A percentile compares a stretch with the other conserved stretches of the same genome.
phyloP scores from a whole-genome alignment of 2,329 filamentous ascomycete species.

The Alternaria metachromatica region DNA sequence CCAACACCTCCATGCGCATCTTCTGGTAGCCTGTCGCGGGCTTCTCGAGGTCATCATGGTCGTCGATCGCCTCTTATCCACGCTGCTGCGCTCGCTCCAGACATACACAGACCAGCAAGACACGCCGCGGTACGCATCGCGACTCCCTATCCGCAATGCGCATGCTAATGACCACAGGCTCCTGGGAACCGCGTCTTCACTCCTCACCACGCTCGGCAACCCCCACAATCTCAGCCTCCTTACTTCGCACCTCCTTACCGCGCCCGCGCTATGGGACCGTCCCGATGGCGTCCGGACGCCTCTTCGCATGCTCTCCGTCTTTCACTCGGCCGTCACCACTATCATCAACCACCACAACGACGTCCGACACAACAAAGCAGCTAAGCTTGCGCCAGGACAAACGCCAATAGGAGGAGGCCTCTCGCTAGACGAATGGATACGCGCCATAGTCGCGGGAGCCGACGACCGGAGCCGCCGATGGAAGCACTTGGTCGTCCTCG shows the following conservation, averaged over 20 bases:
- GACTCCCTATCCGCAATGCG: slow-evolving; percentile 16
- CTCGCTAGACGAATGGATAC: slow-evolving; percentile 63
- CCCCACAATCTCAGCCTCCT: slow-evolving; percentile 76
- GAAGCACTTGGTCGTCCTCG: slow-evolving; percentile 83
- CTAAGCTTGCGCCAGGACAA: slow-evolving; percentile 38
- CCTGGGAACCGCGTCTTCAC: slow-evolving; percentile 69
- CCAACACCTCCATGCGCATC: slow-evolving; percentile 3
- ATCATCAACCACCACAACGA: slow-evolving; percentile 58
- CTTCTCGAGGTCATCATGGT: slow-evolving; percentile 59
- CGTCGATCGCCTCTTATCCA: slow-evolving; percentile 70
- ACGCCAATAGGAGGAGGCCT: slow-evolving; percentile 54
- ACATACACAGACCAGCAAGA: slow-evolving; percentile 65
- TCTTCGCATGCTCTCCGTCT: slow-evolving; percentile 72
- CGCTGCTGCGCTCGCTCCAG: slow-evolving; percentile 69
- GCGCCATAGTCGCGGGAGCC: slow-evolving; percentile 64
- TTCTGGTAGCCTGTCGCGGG: slow-evolving; percentile 4
- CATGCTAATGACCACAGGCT: slow-evolving; percentile 47
- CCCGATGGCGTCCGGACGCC: slow-evolving; percentile 68
- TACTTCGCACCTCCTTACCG: slow-evolving; percentile 73
- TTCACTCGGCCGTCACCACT: slow-evolving; percentile 69
- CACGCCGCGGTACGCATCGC: slow-evolving; percentile 59
- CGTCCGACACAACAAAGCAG: slow-evolving; percentile 37
- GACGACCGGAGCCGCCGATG: slow-evolving; percentile 71
- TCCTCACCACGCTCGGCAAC: slow-evolving; percentile 74
- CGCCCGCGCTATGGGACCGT: slow-evolving; percentile 73